Evolutionary conservation across 2,329 filamentous ascomycete species (phyloP), one percentile per base, ranked within the genome.

Genomic region (Dothistroma pini): DNA sequence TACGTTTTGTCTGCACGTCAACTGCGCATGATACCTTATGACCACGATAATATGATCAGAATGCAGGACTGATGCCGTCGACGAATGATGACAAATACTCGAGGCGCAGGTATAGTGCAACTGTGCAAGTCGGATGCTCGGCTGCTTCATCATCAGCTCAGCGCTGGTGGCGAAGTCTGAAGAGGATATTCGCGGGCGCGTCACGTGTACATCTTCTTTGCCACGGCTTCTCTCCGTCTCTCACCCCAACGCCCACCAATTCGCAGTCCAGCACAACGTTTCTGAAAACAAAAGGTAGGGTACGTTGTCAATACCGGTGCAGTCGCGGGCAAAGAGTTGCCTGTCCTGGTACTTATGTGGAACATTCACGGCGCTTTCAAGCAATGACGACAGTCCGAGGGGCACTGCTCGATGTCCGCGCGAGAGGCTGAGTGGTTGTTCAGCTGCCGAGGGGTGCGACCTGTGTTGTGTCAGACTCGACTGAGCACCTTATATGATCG

Each of bases 401-500:
- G 51, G 51, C 31, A 53, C 51, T 53, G 51, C 31, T 32, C 14
- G 51, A 11, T 12, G 19, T 29, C 21, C 25, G 25, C 25, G 21
- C 29, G 11, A n/a, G 25, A 21, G 25, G 22, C 29, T 29, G 22
- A 51, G 22, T 29, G 16, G 22, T 9, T 10, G 48, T 29, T 29
- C 48, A 51, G 48, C 48, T 51, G 48, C 21, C 48, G 48, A 51
- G 48, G 38, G 38, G 48, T 12, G 4, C 12, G n/a, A 9, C 9
- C 48, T 51, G 29, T 51, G 48, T 31, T 51, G 29, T 51, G 48
- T 31, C 21, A 51, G 21, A 29, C 48, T n/a, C 41, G 41, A 19
- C 41, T 44, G 41, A 44, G 12, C 41, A 44, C 49, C 49, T 51
- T 19, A 38, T 54, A 54, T 47, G 54, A 47, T 56, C 41, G 22